Base-by-base conservation (phyloP, 2,329 filamentous ascomycete genomes). In the Rhinocladiella similis region DNA sequence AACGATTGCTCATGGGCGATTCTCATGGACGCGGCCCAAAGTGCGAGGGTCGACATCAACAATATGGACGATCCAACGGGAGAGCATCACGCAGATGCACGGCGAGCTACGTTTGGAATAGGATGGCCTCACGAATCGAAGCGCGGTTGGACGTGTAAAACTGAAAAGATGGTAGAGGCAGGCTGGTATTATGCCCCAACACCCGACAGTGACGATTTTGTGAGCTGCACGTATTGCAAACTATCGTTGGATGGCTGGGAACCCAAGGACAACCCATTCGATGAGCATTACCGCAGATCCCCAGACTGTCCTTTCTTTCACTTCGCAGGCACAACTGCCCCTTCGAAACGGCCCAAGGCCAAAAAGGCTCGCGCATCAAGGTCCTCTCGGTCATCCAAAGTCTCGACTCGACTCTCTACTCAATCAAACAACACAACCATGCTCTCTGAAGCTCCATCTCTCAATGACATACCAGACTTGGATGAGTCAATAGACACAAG, bases 201-300 rank as follows among this genome's bases (percentile, higher is more conserved):
- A 5, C 76, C 83, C 42, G 91, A 93, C 42, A 90, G 86, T 12
- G 87, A 94, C 63, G 94, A 99, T 71, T 90, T 93, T 75, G 90
- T 90, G 9, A 94, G 89, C 10, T 99, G 94, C 70, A 82, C 89
- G 25, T 97, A 97, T 74, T 99, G 94, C 75, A 85, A 89, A 55
- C 76, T 97, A 14, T 91, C 88, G 10, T 81, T 99, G 10, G 93
- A 97, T 71, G 91, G 91, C 5, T 99, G 95, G 94, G 94, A 97
- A 69, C 87, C 88, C 1, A 86, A 87, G 57, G 94, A 99, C 71
- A 90, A 96, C 69, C 94, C 94, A 59, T 83, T 88, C 86, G 86
- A 95, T 59, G 94, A 99, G 70, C 94, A 99, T 69, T 85, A 86
- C 66, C 86, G 83, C 53, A 85, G 94, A 64, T 88, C 87, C 1